Base-by-base conservation (phyloP, 805 yeast genomes). In the Saturnispora besseyi region DNA sequence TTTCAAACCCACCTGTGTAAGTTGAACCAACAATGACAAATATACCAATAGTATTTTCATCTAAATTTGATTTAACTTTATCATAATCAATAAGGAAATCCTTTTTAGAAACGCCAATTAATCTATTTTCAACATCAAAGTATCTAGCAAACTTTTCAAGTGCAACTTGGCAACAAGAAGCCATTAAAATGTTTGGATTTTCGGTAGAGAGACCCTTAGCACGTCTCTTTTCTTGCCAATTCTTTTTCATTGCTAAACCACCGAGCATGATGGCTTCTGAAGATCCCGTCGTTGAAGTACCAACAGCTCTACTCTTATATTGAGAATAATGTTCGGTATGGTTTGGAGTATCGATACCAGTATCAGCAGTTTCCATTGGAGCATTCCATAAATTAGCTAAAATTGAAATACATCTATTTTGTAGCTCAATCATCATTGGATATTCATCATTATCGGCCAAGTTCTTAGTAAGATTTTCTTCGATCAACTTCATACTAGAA, bases 181-280 rank as follows among this genome's bases (percentile, higher is more conserved):
- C 95, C 96, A 89, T 88, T 54, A 89, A 68, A 61, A 89, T 87
- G 66, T 89, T 89, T 50, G 96, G 97, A 49, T 77, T 77, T 26
- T 67, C 75, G 45, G 64, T 67, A 45, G 82, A 75, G 55, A 79
- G 77, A 5, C 90, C 90, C 30, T 71, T 72, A 1, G 70, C 79
- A 60, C 66, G 72, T 59, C 84, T 77, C 56, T 69, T 74, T 28
- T 72, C 79, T 66, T 86, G 93, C 97, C 97, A 89, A 51, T 76
- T 74, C 59, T 87, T 86, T 74, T 90, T 90, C 86, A 90, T 74
- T 12, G 96, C 96, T 49, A 89, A 73, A 4, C 96, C 97, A 41
- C 95, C 97, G 47, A 89, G 77, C 86, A 88, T 87, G 58, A 90
- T 82, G 7, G 96, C 97, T 65, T 89, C 97, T 1, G 91, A 82